phyloP scores from a whole-genome alignment of 1,139 yeast genomes.

The Torulaspora pretoriensis region DNA sequence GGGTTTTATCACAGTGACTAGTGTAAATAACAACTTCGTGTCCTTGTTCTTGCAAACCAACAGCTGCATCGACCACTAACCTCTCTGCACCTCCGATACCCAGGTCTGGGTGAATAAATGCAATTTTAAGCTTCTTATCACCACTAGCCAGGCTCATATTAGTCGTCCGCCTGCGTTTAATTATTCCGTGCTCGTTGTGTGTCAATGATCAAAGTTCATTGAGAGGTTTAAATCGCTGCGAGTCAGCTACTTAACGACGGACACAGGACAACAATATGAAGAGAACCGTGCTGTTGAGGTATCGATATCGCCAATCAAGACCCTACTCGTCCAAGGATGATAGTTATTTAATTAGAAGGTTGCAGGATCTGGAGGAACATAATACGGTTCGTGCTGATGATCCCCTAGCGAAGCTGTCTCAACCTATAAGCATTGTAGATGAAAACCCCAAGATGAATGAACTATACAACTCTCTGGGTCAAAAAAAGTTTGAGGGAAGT shows the following conservation, averaged over 20 bases:
- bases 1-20: conserved; percentile 80
- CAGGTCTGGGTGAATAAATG: conserved; percentile 91
- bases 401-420: conserved; percentile 14
- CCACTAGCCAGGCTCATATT: background rate
- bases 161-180: background rate
- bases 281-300: background rate
- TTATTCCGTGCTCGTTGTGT: background rate
- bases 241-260: background rate
- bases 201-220: background rate
- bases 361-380: conserved; percentile 18
- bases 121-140: conserved; percentile 47
- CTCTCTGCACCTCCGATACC: conserved; percentile 99
- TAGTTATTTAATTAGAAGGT: conserved; percentile 15
- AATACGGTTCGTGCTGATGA: conserved; percentile 16
- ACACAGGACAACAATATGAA: background rate
- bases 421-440: conserved; percentile 18
- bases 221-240: background rate
- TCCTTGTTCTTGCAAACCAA: conserved; percentile 70
- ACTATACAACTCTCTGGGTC: conserved; percentile 31
- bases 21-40: conserved; percentile 71
- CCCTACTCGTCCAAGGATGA: conserved; percentile 11
- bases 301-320: conserved; percentile 4
- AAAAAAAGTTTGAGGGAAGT: conserved; percentile 35
- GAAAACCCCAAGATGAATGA: conserved; percentile 24
- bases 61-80: conserved; percentile 89